Percentiles rank a stretch among this genome's conserved stretches.
phyloP scores from a whole-genome alignment of 768 basidiomycete genomes.

The Cubamyces lactineus region DNA sequence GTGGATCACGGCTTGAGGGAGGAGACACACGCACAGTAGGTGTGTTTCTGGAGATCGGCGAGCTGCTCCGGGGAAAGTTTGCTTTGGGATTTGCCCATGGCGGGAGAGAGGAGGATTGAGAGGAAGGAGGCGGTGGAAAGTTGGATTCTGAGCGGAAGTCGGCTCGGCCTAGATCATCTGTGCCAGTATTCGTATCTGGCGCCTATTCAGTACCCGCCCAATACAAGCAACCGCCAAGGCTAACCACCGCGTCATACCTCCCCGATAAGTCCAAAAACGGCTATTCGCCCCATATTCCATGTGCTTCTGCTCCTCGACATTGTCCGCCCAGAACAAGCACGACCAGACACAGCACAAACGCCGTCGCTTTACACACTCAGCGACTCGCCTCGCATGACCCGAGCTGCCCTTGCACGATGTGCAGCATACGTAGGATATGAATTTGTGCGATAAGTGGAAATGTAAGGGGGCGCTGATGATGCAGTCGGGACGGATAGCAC shows the following conservation, averaged over 20 bases:
- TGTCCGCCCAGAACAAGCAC: slow-evolving; percentile 12
- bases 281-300: slow-evolving; percentile 13
- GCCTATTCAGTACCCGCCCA: too few relatives aligned
- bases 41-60: slow-evolving; percentile 94
- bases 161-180: background rate
- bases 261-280: slow-evolving; percentile 19
- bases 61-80: slow-evolving; percentile 95
- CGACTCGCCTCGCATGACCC: background rate
- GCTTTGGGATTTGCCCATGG: slow-evolving; percentile 96
- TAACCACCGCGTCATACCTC: slow-evolving; percentile 13
- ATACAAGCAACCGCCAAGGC: slow-evolving; percentile 15
- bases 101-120: slow-evolving; percentile 1
- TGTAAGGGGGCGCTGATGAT: slow-evolving; percentile 6
- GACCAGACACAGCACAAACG: background rate
- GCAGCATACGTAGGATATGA: background rate
- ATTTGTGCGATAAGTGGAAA: slow-evolving; percentile 9
- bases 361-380: background rate
- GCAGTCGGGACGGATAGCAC: slow-evolving; percentile 19
- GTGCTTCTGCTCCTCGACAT: slow-evolving; percentile 4
- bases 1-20: slow-evolving; percentile 25
- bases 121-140: background rate
- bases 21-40: slow-evolving; percentile 72
- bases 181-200: background rate
- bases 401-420: background rate
- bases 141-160: background rate